Percentiles rank a stretch among this genome's conserved stretches.
Conservation (phyloP, 2,329 filamentous ascomycete species). For the Malbranchea cinnamomea region DNA sequence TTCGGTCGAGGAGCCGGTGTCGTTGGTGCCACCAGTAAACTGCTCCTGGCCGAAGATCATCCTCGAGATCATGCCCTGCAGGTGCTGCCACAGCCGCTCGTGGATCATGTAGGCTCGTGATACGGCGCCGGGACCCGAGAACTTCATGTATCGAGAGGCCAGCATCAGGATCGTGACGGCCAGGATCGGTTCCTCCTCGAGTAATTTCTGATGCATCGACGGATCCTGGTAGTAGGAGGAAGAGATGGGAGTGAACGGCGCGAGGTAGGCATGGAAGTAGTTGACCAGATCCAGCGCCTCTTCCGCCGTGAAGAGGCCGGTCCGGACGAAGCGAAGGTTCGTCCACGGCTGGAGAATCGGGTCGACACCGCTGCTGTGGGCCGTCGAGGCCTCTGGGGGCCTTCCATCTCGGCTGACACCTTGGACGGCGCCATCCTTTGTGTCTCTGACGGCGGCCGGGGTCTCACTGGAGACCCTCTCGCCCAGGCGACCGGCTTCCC, state of each 20-base stretch:
- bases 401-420: constrained; percentile 1
- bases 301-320: constrained; percentile 77
- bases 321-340: constrained; percentile 71
- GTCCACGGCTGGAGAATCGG: constrained; percentile 65
- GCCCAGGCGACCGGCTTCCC: constrained; percentile 12
- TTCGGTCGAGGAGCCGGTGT: constrained; percentile 39
- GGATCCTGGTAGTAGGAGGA: constrained; percentile 69
- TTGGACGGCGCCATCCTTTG: background rate
- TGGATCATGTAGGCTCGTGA: constrained; percentile 74
- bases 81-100: constrained; percentile 76
- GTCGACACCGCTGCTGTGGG: constrained; percentile 5
- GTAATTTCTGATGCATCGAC: constrained; percentile 55
- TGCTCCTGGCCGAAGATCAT: constrained; percentile 88
- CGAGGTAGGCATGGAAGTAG: constrained; percentile 78
- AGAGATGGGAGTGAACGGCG: constrained; percentile 74
- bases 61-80: constrained; percentile 77
- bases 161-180: constrained; percentile 78
- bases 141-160: constrained; percentile 61
- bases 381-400: constrained; percentile 1
- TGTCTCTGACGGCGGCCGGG: background rate
- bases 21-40: constrained; percentile 62
- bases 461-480: constrained; percentile 7
- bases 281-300: constrained; percentile 79
- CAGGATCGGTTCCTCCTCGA: constrained; percentile 79
- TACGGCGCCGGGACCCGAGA: constrained; percentile 56